phyloP scores from a whole-genome alignment of 2,329 filamentous ascomycete species.

The Aspergillus tamarii region DNA sequence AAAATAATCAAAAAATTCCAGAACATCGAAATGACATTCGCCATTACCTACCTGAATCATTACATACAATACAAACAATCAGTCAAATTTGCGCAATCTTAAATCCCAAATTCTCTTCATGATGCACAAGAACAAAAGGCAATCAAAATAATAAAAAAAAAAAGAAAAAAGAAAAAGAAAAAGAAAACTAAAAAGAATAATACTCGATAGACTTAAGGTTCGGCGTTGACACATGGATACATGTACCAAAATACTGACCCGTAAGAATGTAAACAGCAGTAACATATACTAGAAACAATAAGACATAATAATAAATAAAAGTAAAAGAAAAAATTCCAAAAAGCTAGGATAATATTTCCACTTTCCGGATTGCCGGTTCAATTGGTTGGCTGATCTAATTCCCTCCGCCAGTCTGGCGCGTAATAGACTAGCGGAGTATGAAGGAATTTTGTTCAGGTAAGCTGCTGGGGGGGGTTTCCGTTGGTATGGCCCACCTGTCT shows the following conservation, averaged over 20 bases:
- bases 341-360: neutral
- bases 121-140: neutral
- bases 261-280: neutral
- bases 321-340: neutral
- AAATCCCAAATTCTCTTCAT: neutral
- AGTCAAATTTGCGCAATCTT: neutral
- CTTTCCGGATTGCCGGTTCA: neutral
- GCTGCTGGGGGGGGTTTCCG: neutral
- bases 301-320: neutral
- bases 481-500: neutral
- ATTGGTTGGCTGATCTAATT: neutral
- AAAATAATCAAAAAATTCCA: neutral
- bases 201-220: neutral
- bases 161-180: neutral
- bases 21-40: neutral
- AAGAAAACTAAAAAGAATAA: neutral
- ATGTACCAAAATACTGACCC: neutral
- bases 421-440: neutral
- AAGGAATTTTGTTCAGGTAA: neutral
- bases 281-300: neutral
- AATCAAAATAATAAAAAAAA: neutral
- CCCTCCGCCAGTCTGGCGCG: constrained; percentile 1
- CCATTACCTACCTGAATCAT: neutral
- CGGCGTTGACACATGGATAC: neutral
- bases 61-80: neutral